Percentiles rank a stretch among this genome's conserved stretches.
Evolutionary conservation across 73 alveolate species (phyloP).

Genomic region (Paramecium sexaurelia): DNA sequence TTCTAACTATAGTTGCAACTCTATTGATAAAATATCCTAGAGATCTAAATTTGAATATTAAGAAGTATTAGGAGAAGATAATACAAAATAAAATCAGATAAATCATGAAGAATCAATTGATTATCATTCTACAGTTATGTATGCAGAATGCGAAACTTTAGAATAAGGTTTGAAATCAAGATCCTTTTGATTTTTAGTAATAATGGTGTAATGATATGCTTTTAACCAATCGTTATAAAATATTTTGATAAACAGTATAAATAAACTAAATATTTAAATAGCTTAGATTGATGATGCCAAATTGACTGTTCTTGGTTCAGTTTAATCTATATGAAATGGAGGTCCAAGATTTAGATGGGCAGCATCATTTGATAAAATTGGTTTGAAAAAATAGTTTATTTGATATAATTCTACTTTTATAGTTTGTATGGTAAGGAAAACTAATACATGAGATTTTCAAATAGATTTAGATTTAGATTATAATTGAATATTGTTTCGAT

Average conservation of each 20-base stretch:
- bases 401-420: too few relatives aligned
- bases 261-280: not conserved
- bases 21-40: constrained; percentile 9
- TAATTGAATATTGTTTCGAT: not conserved
- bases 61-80: constrained; percentile 22
- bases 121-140: constrained; percentile 49
- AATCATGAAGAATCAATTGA: constrained; percentile 32
- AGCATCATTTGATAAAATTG: constrained; percentile 7
- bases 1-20: not conserved
- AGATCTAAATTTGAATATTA: constrained; percentile 2
- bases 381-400: constrained; percentile 21
- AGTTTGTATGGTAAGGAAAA: not conserved
- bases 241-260: not conserved
- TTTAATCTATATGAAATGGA: not conserved
- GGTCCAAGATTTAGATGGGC: constrained; percentile 31
- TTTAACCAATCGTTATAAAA: constrained; percentile 19
- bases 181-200: not conserved
- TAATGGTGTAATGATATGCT: constrained; percentile 38
- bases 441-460: not conserved
- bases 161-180: not conserved
- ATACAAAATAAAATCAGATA: not conserved
- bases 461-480: not conserved
- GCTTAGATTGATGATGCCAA: not conserved
- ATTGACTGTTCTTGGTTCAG: constrained; percentile 14
- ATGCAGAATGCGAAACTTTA: constrained; percentile 24